Percentiles rank a stretch among this genome's conserved stretches.
These are phyloP conservation scores for Yamadazyma olivae DNA, from an alignment of 805 yeast genomes.

Conservation along the genomic window DNA sequence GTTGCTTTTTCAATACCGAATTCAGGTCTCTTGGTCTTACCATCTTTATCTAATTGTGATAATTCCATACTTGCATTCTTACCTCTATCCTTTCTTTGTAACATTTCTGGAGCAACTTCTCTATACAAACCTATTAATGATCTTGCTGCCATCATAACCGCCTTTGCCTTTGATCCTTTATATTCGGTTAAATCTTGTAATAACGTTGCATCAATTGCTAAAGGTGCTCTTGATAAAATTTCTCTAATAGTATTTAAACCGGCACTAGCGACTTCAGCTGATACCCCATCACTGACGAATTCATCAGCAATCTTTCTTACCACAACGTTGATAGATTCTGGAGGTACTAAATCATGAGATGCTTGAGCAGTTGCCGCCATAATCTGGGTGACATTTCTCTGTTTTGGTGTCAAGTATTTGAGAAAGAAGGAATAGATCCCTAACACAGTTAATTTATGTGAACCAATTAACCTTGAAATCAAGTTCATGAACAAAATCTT, in stretches of 20 bases:
- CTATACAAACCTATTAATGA: conserved; percentile 81
- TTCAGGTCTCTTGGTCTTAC: conserved; percentile 42
- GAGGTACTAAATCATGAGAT: conserved; percentile 95
- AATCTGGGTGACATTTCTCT: conserved; percentile 88
- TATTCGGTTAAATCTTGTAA: conserved; percentile 88
- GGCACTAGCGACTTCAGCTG: conserved; percentile 96
- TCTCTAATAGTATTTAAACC: conserved; percentile 96
- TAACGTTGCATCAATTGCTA: conserved; percentile 85
- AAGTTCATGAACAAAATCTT: conserved; percentile 85
- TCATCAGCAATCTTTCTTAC: conserved; percentile 94
- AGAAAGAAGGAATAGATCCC: conserved; percentile 87
- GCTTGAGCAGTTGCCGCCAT: conserved; percentile 98
- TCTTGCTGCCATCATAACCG: conserved; percentile 93
- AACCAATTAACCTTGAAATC: conserved; percentile 85
- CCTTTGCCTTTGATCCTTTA: conserved; percentile 89
- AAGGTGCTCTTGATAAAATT: conserved; percentile 87
- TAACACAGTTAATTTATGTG: conserved; percentile 86
- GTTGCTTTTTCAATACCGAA: conserved; percentile 72
- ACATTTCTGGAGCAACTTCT: conserved; percentile 96
- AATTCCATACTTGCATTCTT: conserved; percentile 83
- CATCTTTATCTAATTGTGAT: conserved; percentile 37
- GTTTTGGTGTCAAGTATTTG: conserved; percentile 92
- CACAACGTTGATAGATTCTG: conserved; percentile 78
- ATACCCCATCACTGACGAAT: conserved; percentile 97
- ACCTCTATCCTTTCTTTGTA: conserved; percentile 87